A percentile compares a stretch with the other conserved stretches of the same genome.
Conservation (phyloP, 495 filamentous ascomycete species). For the Penicillium lividum region DNA sequence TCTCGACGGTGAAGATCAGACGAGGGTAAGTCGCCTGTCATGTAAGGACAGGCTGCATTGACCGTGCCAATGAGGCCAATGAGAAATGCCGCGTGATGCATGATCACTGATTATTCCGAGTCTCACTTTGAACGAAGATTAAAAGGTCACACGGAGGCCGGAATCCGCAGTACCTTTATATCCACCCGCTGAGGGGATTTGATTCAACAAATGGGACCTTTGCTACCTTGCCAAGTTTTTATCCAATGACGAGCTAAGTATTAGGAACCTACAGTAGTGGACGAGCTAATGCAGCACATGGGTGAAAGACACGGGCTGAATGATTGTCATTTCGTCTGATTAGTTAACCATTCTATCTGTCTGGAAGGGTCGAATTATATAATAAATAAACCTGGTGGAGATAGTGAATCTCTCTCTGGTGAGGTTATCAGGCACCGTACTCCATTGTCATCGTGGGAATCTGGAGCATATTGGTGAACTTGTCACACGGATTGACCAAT, state of each 20-base stretch:
- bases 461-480: too few species aligned
- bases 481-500: too few species aligned
- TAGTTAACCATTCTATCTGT: conserved; percentile 13
- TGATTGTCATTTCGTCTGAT: conserved; percentile 6
- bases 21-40: conserved; percentile 32
- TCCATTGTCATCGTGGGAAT: too few species aligned
- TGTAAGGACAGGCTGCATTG: conserved; percentile 46
- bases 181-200: not conserved
- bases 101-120: not conserved
- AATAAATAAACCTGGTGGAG: too few species aligned
- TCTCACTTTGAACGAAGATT: not conserved
- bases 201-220: not conserved
- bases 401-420: too few species aligned
- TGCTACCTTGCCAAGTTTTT: too few species aligned
- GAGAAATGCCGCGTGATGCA: conserved; percentile 33
- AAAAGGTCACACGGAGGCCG: not conserved
- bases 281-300: conserved; percentile 1
- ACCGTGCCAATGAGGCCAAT: conserved; percentile 39
- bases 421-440: too few species aligned
- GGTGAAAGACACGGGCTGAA: conserved; percentile 1
- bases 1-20: conserved; percentile 29
- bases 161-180: not conserved
- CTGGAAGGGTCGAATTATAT: conserved; percentile 5
- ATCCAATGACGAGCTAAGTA: conserved; percentile 5
- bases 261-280: not conserved